A percentile compares a stretch with the other conserved stretches of the same genome.
phyloP scores from a whole-genome alignment of 345 rosid species.

The Arabis hirsuta region DNA sequence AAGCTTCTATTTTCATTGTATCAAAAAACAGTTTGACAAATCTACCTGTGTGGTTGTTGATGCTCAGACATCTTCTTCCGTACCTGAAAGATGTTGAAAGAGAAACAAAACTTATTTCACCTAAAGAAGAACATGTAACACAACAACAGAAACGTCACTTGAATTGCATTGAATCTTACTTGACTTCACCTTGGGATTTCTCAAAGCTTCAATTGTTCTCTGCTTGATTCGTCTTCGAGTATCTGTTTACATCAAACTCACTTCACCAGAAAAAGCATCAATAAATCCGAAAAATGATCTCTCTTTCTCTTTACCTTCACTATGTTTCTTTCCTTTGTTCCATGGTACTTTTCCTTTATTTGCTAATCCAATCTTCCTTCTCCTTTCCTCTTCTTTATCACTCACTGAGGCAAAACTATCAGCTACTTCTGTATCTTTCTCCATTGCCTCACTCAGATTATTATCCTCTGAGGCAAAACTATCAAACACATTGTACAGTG shows the following conservation, averaged over 20 bases:
- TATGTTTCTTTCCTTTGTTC: slow-evolving; percentile 82
- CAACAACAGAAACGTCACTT: background rate
- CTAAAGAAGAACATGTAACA: background rate
- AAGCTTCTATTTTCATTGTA: background rate
- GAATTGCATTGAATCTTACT: slow-evolving; percentile 59
- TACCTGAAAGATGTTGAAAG: slow-evolving; percentile 52
- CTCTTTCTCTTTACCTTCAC: slow-evolving; percentile 53
- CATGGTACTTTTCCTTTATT: slow-evolving; percentile 86
- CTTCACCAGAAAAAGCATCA: slow-evolving; percentile 4
- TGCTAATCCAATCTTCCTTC: slow-evolving; percentile 67
- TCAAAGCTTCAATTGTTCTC: slow-evolving; percentile 88
- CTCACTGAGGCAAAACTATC: slow-evolving; percentile 17
- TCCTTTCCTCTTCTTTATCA: slow-evolving; percentile 55
- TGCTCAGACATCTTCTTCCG: slow-evolving; percentile 74
- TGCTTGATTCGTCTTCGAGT: slow-evolving; percentile 73
- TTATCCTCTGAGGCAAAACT: background rate
- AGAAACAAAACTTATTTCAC: background rate
- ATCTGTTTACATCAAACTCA: slow-evolving; percentile 51
- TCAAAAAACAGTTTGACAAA: background rate
- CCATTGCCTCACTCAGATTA: slow-evolving; percentile 23
- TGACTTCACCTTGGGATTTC: slow-evolving; percentile 93
- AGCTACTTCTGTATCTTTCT: slow-evolving; percentile 27
- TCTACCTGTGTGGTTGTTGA: slow-evolving; percentile 69
- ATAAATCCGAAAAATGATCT: background rate
- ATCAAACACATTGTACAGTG: slow-evolving; percentile 35